Base-by-base conservation (phyloP, 2,329 filamentous ascomycete genomes). In the Calonectria pauciramosa region DNA sequence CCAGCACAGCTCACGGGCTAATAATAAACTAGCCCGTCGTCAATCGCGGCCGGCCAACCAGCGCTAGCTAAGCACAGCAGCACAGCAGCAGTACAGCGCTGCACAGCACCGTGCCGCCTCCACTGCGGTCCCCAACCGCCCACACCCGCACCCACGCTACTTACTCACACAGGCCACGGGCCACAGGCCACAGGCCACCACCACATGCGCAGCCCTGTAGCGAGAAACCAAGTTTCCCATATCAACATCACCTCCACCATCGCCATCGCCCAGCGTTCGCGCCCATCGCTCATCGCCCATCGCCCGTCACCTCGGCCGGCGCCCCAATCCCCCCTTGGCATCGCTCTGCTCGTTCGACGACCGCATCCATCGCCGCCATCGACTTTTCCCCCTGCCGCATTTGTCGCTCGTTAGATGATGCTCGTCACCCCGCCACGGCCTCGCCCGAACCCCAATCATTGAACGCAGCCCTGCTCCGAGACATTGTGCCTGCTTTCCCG, bases 341-440 rank as follows among this genome's bases (percentile, higher is more conserved):
- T 23, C 69, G 52, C 51, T 38, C 34, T 51, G 63, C 47, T 69
- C 54, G 68, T 60, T 51, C 72, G 75, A 67, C 70, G 38, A 63
- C 52, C 23, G 36, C 63, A 34, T 68, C 41, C 51, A 49, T 67
- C 74, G 63, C 36, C 76, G 54, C 73, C 38, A 66, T 59, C 73
- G 66, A 73, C 70, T 71, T 23, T 49, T 44, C 63, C 63, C 34
- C 65, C 66, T 67, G 38, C 73, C 68, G 71, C 72, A 65, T 41
- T 68, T 64, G 74, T 76, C 77, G 68, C 77, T 80, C 79, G 76
- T 75, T 81, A 67, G 79, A 79, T 74, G 75, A 80, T 82, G 75
- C 74, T 73, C 78, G 66, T 78, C 78, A 78, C 79, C 79, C 78
- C 78, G 79, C 79, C 76, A 79, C 78, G 64, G 71, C 74, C 73